A percentile compares a stretch with the other conserved stretches of the same genome.
These are phyloP conservation scores for Alternaria sp. DNA, from an alignment of 2,329 filamentous ascomycete genomes.

Conservation along the genomic window DNA sequence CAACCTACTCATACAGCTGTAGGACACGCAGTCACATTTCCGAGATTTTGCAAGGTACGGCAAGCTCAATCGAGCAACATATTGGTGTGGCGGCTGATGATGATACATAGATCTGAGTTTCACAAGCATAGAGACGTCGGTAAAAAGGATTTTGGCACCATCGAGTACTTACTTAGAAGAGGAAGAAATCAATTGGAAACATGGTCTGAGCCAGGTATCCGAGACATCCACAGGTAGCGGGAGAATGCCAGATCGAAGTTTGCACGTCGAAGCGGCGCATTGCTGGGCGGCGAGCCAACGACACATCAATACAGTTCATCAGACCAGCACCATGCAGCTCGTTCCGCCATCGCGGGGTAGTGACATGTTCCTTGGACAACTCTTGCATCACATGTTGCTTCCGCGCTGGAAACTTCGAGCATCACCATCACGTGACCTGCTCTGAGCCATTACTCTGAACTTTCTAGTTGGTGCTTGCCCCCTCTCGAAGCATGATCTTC, in stretches of 20 bases:
- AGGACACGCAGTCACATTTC: conserved; percentile 69
- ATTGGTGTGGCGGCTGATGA: conserved; percentile 10
- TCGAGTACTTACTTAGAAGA: conserved; percentile 85
- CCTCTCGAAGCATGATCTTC: conserved; percentile 1
- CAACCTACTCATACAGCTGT: conserved; percentile 15
- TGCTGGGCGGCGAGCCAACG: neutral
- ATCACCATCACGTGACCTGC: conserved; percentile 24
- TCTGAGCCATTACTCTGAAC: conserved; percentile 7
- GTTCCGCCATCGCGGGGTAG: neutral
- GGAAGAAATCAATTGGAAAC: conserved; percentile 82
- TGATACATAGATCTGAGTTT: conserved; percentile 72
- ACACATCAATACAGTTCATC: neutral
- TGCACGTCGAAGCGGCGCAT: neutral
- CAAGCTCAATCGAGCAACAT: neutral
- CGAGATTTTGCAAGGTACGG: conserved; percentile 68
- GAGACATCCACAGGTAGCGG: conserved; percentile 58
- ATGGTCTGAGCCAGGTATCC: conserved; percentile 81
- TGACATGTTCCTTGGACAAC: neutral
- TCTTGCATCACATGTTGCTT: neutral
- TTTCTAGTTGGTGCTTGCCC: conserved; percentile 12
- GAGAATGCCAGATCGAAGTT: neutral
- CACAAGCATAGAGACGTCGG: conserved; percentile 71
- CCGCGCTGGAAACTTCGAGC: neutral
- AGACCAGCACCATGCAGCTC: neutral
- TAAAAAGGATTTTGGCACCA: conserved; percentile 84